Conservation (phyloP, 441 rosid genomes). For the Adansonia madagascariensis region DNA sequence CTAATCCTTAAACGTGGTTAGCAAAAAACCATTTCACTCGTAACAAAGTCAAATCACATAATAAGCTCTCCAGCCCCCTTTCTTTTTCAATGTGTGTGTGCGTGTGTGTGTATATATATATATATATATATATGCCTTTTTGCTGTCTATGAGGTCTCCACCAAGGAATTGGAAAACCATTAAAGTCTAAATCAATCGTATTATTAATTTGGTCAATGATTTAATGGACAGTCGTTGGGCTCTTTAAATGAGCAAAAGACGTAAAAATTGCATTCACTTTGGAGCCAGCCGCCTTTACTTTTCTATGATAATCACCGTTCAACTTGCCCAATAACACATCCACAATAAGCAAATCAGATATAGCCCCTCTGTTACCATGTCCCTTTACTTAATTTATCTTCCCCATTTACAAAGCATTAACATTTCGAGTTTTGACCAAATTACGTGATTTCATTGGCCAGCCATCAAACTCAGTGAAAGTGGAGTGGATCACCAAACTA, state of each 20-base stretch:
- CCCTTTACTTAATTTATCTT: background rate
- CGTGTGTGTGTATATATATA: too few species aligned
- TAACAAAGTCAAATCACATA: background rate
- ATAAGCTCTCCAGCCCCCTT: background rate
- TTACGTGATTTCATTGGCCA: background rate
- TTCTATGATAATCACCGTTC: background rate
- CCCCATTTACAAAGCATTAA: background rate
- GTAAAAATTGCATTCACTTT: background rate
- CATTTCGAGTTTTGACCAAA: background rate
- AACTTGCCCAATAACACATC: background rate
- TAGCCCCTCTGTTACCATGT: background rate
- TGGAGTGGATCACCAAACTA: background rate
- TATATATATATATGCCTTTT: background rate
- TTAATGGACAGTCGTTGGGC: constrained; percentile 19
- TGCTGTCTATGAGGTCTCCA: background rate
- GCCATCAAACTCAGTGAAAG: background rate
- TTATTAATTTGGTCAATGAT: background rate
- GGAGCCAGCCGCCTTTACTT: background rate
- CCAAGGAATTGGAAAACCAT: background rate
- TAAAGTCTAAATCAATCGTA: background rate
- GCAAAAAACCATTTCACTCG: background rate
- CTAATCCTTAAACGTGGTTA: constrained; percentile 10
- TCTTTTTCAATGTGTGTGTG: too few species aligned
- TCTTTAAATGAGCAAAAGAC: constrained; percentile 4
- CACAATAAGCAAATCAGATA: background rate